Percentiles rank a stretch among this genome's conserved stretches.
Evolutionary conservation across 306 rosid genomes (phyloP).

Genomic region (Urtica urens): DNA sequence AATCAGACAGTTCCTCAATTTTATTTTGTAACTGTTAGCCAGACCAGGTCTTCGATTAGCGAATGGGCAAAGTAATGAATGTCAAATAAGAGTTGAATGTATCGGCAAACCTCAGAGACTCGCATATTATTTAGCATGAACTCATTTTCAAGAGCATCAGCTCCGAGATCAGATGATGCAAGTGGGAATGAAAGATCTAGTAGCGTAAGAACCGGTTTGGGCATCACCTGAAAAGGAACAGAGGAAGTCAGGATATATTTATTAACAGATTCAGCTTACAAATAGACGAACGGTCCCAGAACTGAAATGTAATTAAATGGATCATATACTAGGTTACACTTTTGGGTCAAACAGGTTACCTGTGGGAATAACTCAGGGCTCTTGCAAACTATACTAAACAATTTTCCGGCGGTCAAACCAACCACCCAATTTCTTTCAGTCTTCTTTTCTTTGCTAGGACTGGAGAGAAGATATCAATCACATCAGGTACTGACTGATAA

Average conservation of each 20-base stretch:
- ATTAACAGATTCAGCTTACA: not conserved
- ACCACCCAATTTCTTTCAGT: conserved; percentile 76
- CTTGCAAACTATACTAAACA: conserved; percentile 70
- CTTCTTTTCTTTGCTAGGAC: conserved; percentile 63
- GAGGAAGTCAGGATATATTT: conserved; percentile 12
- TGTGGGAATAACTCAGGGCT: conserved; percentile 64
- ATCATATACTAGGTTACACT: no score
- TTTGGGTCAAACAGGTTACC: no score
- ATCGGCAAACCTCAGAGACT: conserved; percentile 54
- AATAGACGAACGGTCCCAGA: no score
- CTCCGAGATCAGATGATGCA: conserved; percentile 85
- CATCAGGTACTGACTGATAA: no score
- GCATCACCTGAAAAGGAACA: conserved; percentile 45
- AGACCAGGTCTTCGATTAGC: not conserved
- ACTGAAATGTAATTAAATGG: no score
- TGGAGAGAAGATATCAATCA: conserved; percentile 29
- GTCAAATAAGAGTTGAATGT: not conserved
- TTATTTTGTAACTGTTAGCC: conserved; percentile 55
- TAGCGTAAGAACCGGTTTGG: conserved; percentile 69
- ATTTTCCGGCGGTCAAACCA: conserved; percentile 70
- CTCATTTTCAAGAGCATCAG: conserved; percentile 75
- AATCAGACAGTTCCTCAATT: conserved; percentile 60
- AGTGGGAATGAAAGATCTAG: conserved; percentile 76
- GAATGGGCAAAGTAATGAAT: conserved; percentile 3
- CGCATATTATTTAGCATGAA: conserved; percentile 66